A percentile compares a stretch with the other conserved stretches of the same genome.
Evolutionary conservation across 805 yeast genomes (phyloP).

Genomic region (Ogataea degrootiae): DNA sequence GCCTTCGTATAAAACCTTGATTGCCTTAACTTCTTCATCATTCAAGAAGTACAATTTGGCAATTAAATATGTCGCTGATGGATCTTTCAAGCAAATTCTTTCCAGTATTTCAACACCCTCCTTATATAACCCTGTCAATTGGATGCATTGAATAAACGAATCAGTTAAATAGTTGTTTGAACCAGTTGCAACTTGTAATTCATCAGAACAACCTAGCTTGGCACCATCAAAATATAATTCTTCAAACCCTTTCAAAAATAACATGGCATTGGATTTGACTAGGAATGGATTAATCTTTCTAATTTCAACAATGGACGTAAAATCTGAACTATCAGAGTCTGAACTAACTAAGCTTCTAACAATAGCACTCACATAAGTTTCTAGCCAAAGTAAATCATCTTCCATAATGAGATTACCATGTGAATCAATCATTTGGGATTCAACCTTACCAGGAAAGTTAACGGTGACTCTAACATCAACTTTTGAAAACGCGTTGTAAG

Average conservation of each 20-base stretch:
- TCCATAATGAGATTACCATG: constrained; percentile 54
- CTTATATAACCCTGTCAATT: constrained; percentile 60
- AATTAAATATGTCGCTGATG: constrained; percentile 52
- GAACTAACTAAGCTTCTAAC: constrained; percentile 66
- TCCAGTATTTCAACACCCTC: constrained; percentile 56
- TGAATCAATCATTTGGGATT: constrained; percentile 43
- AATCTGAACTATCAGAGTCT: constrained; percentile 70
- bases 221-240: constrained; percentile 61
- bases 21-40: constrained; percentile 58
- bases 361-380: constrained; percentile 66
- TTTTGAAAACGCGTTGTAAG: constrained; percentile 56
- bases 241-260: constrained; percentile 63
- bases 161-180: constrained; percentile 69
- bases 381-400: constrained; percentile 47
- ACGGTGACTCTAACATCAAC: constrained; percentile 70
- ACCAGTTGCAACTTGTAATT: constrained; percentile 62
- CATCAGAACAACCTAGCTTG: constrained; percentile 58
- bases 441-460: constrained; percentile 71
- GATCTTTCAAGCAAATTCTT: constrained; percentile 47
- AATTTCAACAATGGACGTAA: constrained; percentile 70
- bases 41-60: constrained; percentile 49
- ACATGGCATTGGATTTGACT: constrained; percentile 40
- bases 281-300: constrained; percentile 76
- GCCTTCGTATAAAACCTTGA: constrained; percentile 48
- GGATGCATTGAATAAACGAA: constrained; percentile 60